Percentiles rank a stretch among this genome's conserved stretches.
phyloP scores from a whole-genome alignment of 2,329 filamentous ascomycete genomes.

The Xylaria sp. region DNA sequence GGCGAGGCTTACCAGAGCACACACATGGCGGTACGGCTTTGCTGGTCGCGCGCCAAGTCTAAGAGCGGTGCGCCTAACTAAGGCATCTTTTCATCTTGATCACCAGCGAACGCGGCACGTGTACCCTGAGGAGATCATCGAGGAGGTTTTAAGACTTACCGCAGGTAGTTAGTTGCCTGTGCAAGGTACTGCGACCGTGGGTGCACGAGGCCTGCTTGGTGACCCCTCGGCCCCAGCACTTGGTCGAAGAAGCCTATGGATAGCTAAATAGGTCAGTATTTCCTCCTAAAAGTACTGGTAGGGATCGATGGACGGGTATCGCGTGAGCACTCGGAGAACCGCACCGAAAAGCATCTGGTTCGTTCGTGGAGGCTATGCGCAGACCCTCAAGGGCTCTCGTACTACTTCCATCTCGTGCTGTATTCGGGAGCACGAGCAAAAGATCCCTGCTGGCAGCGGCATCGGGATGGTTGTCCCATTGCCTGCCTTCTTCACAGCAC shows the following conservation, averaged over 20 bases:
- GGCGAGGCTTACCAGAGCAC: neutral
- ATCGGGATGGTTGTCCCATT: neutral
- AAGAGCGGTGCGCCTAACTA: neutral
- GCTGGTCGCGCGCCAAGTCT: neutral
- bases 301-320: neutral
- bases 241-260: neutral
- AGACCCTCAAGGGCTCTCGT: too few species aligned
- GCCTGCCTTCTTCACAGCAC: too few species aligned
- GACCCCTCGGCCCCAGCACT: neutral
- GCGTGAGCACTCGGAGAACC: neutral
- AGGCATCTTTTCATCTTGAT: neutral
- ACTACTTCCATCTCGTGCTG: neutral
- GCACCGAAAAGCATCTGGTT: neutral
- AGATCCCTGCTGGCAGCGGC: neutral
- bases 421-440: neutral
- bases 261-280: too few species aligned
- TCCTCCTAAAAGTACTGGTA: neutral
- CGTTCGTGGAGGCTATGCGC: neutral
- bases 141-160: conserved; percentile 41
- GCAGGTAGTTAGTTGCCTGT: neutral
- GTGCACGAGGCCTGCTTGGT: neutral
- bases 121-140: conserved; percentile 16
- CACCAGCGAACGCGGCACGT: neutral
- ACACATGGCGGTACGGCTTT: neutral
- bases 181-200: neutral